Evolutionary conservation across 352 stramenopile genomes (phyloP).

Genomic region (Phytophthora tubulina): DNA sequence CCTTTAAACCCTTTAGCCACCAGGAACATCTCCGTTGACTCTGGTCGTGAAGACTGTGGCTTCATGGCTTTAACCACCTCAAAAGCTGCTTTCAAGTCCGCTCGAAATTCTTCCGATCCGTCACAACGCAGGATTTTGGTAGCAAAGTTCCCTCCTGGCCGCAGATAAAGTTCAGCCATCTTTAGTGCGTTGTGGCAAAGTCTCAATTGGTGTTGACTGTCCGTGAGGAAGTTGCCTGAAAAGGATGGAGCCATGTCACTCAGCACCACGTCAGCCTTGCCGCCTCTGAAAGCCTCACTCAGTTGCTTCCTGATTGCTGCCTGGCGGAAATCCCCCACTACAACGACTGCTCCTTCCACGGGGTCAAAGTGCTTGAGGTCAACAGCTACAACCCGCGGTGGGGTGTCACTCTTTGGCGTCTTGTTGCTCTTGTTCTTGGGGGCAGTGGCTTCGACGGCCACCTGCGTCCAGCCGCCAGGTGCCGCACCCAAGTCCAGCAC

Average conservation of each 20-base stretch:
- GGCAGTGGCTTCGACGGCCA: slow-evolving; percentile 68
- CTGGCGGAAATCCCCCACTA: slow-evolving; percentile 89
- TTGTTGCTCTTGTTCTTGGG: slow-evolving; percentile 27
- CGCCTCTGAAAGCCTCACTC: slow-evolving; percentile 50
- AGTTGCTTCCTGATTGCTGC: slow-evolving; percentile 64
- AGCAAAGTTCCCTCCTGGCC: slow-evolving; percentile 78
- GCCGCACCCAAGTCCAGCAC: slow-evolving; percentile 88
- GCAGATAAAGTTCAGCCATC: slow-evolving; percentile 87
- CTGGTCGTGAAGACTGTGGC: slow-evolving; percentile 74
- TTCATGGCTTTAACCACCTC: slow-evolving; percentile 79
- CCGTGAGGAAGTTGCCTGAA: slow-evolving; percentile 76
- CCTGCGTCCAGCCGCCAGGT: slow-evolving; percentile 87
- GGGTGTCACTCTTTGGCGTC: slow-evolving; percentile 5
- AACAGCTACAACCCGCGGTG: slow-evolving; percentile 68
- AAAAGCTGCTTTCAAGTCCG: slow-evolving; percentile 79
- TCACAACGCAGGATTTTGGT: slow-evolving; percentile 88
- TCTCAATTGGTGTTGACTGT: slow-evolving; percentile 84
- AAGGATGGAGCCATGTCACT: slow-evolving; percentile 92
- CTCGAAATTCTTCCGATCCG: slow-evolving; percentile 79
- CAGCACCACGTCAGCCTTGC: slow-evolving; percentile 80
- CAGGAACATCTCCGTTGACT: slow-evolving; percentile 90
- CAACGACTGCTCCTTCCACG: slow-evolving; percentile 69
- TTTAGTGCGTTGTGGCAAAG: slow-evolving; percentile 88
- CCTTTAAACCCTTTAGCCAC: slow-evolving; percentile 79
- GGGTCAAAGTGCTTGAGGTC: slow-evolving; percentile 80